phyloP scores from a whole-genome alignment of 768 basidiomycete genomes.

The Psilocybe subaeruginosa region DNA sequence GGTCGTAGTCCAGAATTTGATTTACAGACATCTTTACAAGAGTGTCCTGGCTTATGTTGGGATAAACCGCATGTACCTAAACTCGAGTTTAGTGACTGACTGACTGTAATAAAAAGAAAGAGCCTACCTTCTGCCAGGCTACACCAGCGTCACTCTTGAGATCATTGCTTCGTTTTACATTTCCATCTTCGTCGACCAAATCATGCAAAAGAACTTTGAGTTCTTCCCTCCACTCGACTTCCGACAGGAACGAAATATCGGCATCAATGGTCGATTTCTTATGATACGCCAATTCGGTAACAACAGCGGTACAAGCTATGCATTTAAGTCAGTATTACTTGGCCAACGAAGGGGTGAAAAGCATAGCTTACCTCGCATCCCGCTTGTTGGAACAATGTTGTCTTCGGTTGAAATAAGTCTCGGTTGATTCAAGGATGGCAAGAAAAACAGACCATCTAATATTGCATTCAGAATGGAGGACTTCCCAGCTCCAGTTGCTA shows the following conservation, averaged over 20 bases:
- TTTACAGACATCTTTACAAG: conserved; percentile 52
- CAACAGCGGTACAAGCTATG: conserved; percentile 67
- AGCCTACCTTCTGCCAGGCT: conserved; percentile 60
- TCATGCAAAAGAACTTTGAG: conserved; percentile 57
- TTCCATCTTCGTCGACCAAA: conserved; percentile 61
- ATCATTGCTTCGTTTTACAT: conserved; percentile 53
- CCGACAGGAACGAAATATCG: conserved; percentile 60
- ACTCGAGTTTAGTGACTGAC: not conserved
- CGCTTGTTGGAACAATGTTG: conserved; percentile 67
- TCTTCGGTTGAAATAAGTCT: conserved; percentile 33
- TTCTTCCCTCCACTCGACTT: conserved; percentile 60
- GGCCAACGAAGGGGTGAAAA: not conserved
- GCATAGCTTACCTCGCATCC: conserved; percentile 54
- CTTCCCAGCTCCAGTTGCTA: conserved; percentile 66
- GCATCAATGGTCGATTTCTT: conserved; percentile 57
- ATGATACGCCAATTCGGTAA: conserved; percentile 64
- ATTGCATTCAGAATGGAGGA: conserved; percentile 65
- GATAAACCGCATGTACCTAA: conserved; percentile 67
- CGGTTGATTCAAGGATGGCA: not conserved
- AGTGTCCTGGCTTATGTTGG: conserved; percentile 48
- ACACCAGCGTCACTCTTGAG: conserved; percentile 62
- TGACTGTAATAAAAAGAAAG: not conserved
- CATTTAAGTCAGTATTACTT: not conserved
- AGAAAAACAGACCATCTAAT: conserved; percentile 47
- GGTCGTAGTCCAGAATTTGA: conserved; percentile 52